Base-by-base conservation (phyloP, 2,329 filamentous ascomycete species). In the Cladobotryum mycophilum region DNA sequence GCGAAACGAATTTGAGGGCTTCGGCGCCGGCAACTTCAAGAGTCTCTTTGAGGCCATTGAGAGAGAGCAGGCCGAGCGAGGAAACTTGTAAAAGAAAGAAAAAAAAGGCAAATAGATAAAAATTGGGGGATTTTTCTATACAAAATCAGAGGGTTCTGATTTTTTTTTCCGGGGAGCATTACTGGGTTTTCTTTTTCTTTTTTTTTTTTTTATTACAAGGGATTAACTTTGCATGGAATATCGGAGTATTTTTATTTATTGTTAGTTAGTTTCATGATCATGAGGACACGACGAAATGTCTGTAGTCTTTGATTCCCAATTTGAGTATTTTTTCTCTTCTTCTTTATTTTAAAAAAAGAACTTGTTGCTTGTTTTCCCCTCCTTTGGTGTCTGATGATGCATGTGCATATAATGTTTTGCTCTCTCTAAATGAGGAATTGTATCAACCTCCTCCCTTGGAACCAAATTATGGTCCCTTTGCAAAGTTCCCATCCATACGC, bases 11-110 rank as follows among this genome's bases (percentile, higher is more conserved):
- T 96, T 96, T 67, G 84, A 87, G 33, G 92, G 92, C 0, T 96
- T 96, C 60, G 91, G 92, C 4, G 92, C 91, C 0, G 92, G 92
- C 1, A 97, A 96, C 69, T 96, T 96, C 74, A 96, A 90, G 81
- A 90, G 86, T 54, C 64, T 96, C 60, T 96, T 96, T 62, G 91
- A 96, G 76, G 91, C 92, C 3, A 95, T 96, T 67, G 92, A 96
- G 78, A 76, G 91, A 46, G 91, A 96, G 69, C 92, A 96, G 76
- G 89, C 83, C 42, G 76, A 86, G 67, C 77, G 91, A 50, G 91
- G 92, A 1, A 96, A 96, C 65, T 67, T 96, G 70, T 88, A 70
- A 70, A 17, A 30, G 25, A 2, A 25, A 25, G 22, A 7, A 25
- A 25, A 4, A 30, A 30, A 30, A 30, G 25, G 8, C 25, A 30